A percentile compares a stretch with the other conserved stretches of the same genome.
Conservation (phyloP, 805 yeast genomes). For the Sugiyamaella qingdaonensis region DNA sequence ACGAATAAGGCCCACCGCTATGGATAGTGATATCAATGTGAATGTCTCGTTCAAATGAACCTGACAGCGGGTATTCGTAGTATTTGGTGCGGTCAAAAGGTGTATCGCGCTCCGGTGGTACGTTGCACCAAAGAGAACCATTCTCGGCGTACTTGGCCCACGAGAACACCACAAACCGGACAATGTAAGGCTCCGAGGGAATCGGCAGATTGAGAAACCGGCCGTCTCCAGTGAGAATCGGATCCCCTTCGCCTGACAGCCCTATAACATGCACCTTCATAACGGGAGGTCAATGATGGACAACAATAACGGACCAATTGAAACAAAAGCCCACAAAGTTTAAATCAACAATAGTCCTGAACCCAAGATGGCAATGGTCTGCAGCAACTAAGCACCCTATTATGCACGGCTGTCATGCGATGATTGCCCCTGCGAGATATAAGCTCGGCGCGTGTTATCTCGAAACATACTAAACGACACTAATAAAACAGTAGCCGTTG, state of each 20-base stretch:
- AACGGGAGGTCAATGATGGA: neutral
- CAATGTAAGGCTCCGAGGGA: slow-evolving; percentile 36
- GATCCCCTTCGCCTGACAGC: slow-evolving; percentile 28
- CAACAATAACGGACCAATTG: neutral
- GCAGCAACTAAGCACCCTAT: neutral
- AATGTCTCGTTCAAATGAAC: slow-evolving; percentile 63
- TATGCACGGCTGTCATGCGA: neutral
- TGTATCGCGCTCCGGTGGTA: slow-evolving; percentile 45
- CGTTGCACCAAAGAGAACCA: slow-evolving; percentile 71
- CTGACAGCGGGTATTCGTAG: slow-evolving; percentile 43
- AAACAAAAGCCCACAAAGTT: neutral
- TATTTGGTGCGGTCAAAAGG: slow-evolving; percentile 56
- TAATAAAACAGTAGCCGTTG: too few relatives aligned
- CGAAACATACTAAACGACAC: too few relatives aligned
- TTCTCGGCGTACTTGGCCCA: slow-evolving; percentile 68
- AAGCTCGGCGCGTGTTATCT: too few relatives aligned
- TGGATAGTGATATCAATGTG: slow-evolving; percentile 56
- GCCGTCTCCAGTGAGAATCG: slow-evolving; percentile 33
- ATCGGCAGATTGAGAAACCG: slow-evolving; percentile 37
- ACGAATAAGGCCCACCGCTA: slow-evolving; percentile 76
- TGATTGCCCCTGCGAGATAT: too few relatives aligned
- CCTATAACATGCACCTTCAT: slow-evolving; percentile 23
- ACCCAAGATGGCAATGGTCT: neutral
- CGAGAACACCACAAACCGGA: slow-evolving; percentile 67
- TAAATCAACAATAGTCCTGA: too few relatives aligned